Percentiles rank a stretch among this genome's conserved stretches.
These are phyloP conservation scores for Escallonia herrerae DNA, from an alignment of 129 eudicot species.

Conservation along the genomic window DNA sequence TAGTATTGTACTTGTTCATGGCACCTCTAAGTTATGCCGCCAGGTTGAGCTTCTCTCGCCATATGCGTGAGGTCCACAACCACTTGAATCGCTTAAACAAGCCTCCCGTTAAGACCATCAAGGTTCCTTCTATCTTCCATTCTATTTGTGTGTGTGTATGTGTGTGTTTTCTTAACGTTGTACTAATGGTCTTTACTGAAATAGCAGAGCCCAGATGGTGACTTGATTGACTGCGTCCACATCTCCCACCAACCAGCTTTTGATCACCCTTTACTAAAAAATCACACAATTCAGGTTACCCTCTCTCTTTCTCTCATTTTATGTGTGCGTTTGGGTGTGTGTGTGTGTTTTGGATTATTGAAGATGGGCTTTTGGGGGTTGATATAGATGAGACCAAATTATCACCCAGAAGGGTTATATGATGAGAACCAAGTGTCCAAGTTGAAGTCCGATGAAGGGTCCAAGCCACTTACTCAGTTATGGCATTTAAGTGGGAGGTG, in stretches of 20 bases:
- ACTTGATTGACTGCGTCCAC: constrained; percentile 65
- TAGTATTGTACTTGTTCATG: constrained; percentile 5
- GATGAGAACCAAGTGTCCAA: constrained; percentile 34
- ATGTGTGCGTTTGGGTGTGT: not conserved
- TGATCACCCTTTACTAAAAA: constrained; percentile 75
- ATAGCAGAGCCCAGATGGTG: constrained; percentile 70
- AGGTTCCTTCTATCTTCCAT: constrained; percentile 25
- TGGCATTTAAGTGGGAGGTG: constrained; percentile 72
- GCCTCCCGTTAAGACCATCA: constrained; percentile 63
- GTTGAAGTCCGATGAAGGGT: constrained; percentile 13
- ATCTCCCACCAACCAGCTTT: constrained; percentile 77
- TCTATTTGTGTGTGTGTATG: not conserved
- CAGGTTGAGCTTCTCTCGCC: constrained; percentile 22
- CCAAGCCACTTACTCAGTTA: constrained; percentile 40
- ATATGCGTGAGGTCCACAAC: constrained; percentile 40
- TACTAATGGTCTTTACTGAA: constrained; percentile 1
- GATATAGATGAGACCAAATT: constrained; percentile 58
- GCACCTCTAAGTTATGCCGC: constrained; percentile 10
- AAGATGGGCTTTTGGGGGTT: not conserved
- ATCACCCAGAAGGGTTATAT: constrained; percentile 63
- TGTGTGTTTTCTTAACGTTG: not conserved
- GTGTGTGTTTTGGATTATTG: not conserved
- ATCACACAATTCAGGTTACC: constrained; percentile 63
- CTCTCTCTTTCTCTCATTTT: not conserved
- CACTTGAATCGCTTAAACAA: constrained; percentile 71